phyloP scores from a whole-genome alignment of 2,329 filamentous ascomycete species.

The Aspergillus fumigatiaffinis region DNA sequence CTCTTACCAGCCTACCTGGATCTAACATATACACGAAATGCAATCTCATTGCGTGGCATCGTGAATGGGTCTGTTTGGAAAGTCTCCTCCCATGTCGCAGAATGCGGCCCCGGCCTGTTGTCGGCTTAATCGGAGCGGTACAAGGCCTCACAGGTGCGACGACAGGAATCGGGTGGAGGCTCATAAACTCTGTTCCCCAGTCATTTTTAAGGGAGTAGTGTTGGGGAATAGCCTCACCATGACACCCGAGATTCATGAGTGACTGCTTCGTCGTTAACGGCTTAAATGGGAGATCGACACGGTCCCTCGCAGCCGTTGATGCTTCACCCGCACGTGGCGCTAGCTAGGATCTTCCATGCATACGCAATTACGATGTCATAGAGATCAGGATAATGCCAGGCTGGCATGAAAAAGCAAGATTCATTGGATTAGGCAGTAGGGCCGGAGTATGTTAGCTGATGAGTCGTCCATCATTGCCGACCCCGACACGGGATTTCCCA shows the following conservation, averaged over 20 bases:
- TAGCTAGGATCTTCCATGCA: conserved; percentile 37
- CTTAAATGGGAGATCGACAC: conserved; percentile 34
- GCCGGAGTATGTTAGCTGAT: not conserved
- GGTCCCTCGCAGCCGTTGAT: conserved; percentile 37
- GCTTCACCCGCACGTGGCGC: conserved; percentile 37
- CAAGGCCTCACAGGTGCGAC: not conserved
- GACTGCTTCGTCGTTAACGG: conserved; percentile 22
- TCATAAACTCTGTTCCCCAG: conserved; percentile 4
- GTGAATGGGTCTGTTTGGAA: not conserved
- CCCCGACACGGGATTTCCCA: not conserved
- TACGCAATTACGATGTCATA: conserved; percentile 10
- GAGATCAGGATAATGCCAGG: conserved; percentile 4
- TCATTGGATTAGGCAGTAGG: not conserved
- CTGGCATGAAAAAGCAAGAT: not conserved
- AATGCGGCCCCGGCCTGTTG: conserved; percentile 1
- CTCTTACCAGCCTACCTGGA: not conserved
- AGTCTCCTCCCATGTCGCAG: not conserved
- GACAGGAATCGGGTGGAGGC: not conserved
- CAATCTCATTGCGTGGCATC: not conserved
- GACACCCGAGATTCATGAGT: conserved; percentile 14
- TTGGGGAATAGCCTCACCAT: conserved; percentile 18
- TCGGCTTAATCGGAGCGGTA: conserved; percentile 1
- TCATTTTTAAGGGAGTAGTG: conserved; percentile 15
- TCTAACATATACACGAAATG: not conserved
- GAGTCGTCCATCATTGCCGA: not conserved